Conservation (phyloP, 1,284 basidiomycete genomes). For the Spongiforma sp. region DNA sequence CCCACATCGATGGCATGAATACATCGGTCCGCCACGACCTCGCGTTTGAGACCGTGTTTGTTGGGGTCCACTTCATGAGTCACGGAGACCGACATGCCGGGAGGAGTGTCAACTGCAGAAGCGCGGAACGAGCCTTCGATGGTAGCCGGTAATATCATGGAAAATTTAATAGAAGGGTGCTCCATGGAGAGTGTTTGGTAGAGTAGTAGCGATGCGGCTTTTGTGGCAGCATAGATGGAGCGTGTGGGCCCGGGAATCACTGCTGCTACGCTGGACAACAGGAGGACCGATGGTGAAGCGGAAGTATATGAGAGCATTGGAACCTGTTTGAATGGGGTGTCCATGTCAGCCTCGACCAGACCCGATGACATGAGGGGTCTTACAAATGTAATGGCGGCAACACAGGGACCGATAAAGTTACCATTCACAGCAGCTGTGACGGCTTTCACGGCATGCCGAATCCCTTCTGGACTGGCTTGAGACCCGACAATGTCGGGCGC, state of each 20-base stretch:
- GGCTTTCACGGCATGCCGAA: slow-evolving; percentile 57
- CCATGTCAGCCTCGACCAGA: no score
- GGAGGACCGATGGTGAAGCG: slow-evolving; percentile 72
- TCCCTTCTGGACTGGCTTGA: slow-evolving; percentile 51
- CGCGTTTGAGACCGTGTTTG: slow-evolving; percentile 58
- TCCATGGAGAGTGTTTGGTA: slow-evolving; percentile 84
- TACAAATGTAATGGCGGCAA: slow-evolving; percentile 71
- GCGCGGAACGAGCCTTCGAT: slow-evolving; percentile 82
- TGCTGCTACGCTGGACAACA: slow-evolving; percentile 83
- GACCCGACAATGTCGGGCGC: slow-evolving; percentile 38
- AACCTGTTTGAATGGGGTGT: slow-evolving; percentile 52
- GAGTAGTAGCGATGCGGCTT: slow-evolving; percentile 79
- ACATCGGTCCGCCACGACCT: slow-evolving; percentile 59
- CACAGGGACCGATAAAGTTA: slow-evolving; percentile 70
- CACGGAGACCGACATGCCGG: slow-evolving; percentile 20
- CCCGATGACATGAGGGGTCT: slow-evolving; percentile 37
- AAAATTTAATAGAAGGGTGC: slow-evolving; percentile 67
- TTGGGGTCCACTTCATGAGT: slow-evolving; percentile 59
- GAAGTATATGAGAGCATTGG: slow-evolving; percentile 79
- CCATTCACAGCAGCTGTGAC: slow-evolving; percentile 58
- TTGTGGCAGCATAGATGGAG: slow-evolving; percentile 84
- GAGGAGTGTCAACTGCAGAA: slow-evolving; percentile 72
- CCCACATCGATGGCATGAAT: slow-evolving; percentile 60
- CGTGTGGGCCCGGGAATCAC: slow-evolving; percentile 88
- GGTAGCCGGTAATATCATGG: slow-evolving; percentile 62